phyloP scores from a whole-genome alignment of 2,329 filamentous ascomycete species.

The Sarocladium brachiariae region DNA sequence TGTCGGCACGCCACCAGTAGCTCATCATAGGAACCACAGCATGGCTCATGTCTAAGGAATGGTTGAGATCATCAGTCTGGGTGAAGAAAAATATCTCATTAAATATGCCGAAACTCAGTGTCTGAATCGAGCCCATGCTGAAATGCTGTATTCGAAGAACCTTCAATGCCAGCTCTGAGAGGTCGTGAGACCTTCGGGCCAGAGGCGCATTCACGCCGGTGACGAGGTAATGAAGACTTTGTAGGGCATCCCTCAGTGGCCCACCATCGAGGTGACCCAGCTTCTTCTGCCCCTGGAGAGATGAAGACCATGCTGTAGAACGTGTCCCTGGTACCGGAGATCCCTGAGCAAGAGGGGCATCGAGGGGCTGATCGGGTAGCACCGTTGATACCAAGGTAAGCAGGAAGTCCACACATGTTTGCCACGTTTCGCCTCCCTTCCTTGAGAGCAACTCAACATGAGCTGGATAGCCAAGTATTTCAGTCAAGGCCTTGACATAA shows the following conservation, averaged over 20 bases:
- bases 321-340: slow-evolving; percentile 38
- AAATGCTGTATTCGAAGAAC: slow-evolving; percentile 55
- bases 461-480: slow-evolving; percentile 63
- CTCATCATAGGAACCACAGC: slow-evolving; percentile 64
- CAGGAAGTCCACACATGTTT: slow-evolving; percentile 63
- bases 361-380: slow-evolving; percentile 25
- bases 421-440: slow-evolving; percentile 55
- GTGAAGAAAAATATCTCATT: slow-evolving; percentile 62
- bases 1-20: slow-evolving; percentile 71
- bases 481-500: slow-evolving; percentile 69
- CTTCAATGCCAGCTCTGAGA: slow-evolving; percentile 50
- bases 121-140: slow-evolving; percentile 57
- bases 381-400: slow-evolving; percentile 51
- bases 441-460: slow-evolving; percentile 73
- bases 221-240: slow-evolving; percentile 59
- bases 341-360: slow-evolving; percentile 24
- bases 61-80: slow-evolving; percentile 59
- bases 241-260: slow-evolving; percentile 36
- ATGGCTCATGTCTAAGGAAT: slow-evolving; percentile 53
- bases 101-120: slow-evolving; percentile 67
- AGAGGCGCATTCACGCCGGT: slow-evolving; percentile 63
- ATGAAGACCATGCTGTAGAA: slow-evolving; percentile 23
- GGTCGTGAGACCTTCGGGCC: slow-evolving; percentile 43
- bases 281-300: slow-evolving; percentile 24
- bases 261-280: slow-evolving; percentile 23